Evolutionary conservation across 331 rosid species (phyloP), one percentile per base, ranked within the genome.

Genomic region (Quercus tomentella): DNA sequence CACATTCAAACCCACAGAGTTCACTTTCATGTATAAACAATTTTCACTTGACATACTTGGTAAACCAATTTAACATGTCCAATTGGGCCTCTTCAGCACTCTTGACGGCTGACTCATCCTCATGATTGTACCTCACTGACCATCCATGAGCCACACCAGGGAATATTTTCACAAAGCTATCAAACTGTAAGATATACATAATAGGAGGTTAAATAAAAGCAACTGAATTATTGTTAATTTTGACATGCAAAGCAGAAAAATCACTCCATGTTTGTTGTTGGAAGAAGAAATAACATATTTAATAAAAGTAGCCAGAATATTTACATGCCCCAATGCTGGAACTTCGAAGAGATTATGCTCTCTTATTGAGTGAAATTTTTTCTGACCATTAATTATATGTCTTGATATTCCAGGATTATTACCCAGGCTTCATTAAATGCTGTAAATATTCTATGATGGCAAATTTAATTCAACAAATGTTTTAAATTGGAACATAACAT

Each of bases 11-110:
- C 12, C 12, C 30, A 7, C 14, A 58, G 6, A 23, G 33, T 11
- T 4, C 7, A 11, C 31, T 12, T 1, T 26, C 14, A 11, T 23
- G 28, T 0, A 5, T 1, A 60, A 60, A 60, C 67, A 60, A 11
- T 10, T 14, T 81, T 81, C 82, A 81, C 82, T 82, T 84, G 74
- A 84, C 79, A 80, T 87, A 71, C 65, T 87, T 82, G 75, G 82
- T 45, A 61, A 87, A 79, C 84, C 90, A 87, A 56, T 82, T 84
- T 76, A 84, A 69, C 90, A 81, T 73, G 81, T 87, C 82, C 31
- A 79, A 52, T 76, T 87, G 90, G 10, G 88, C 84, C 74, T 87
- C 90, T 76, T 84, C 80, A 1, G 90, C 90, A 76, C 79, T 82
- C 76, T 83, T 87, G 20, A 79, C 79, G 31, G 79, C 79, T 7